Conservation (phyloP, 139 green algal species). For the Gonium pectorale region DNA sequence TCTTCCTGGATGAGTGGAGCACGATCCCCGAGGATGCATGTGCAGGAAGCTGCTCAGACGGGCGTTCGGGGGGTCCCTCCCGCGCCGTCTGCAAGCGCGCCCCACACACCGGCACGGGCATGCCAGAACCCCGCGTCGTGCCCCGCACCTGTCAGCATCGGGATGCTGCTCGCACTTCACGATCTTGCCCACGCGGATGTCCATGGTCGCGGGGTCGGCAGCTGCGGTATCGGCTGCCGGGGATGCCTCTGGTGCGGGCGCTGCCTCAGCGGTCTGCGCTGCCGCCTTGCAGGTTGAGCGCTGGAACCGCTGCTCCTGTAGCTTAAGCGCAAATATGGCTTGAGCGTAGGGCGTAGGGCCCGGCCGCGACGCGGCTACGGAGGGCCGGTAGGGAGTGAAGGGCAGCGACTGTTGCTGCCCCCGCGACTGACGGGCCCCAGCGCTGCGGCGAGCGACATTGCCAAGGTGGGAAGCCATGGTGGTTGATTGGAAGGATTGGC, state of each 20-base stretch:
- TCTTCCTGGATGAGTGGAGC: too few species aligned
- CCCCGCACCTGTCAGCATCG: conserved; percentile 69
- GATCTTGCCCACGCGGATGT: conserved; percentile 73
- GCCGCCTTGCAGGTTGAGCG: neutral
- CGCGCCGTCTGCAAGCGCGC: too few species aligned
- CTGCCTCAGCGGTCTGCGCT: neutral
- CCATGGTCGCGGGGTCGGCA: conserved; percentile 49
- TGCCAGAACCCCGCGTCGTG: too few species aligned
- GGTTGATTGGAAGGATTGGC: too few species aligned
- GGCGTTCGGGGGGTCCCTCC: too few species aligned
- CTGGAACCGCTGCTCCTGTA: conserved; percentile 12
- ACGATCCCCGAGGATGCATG: too few species aligned
- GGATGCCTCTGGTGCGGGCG: neutral
- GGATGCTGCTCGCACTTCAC: conserved; percentile 70
- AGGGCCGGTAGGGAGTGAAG: conserved; percentile 19
- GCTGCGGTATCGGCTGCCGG: conserved; percentile 16
- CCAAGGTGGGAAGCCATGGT: conserved; percentile 12
- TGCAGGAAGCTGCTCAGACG: too few species aligned
- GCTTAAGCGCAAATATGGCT: neutral
- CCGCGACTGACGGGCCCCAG: neutral
- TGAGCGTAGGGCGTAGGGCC: conserved; percentile 2
- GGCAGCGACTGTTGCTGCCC: neutral
- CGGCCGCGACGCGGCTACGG: neutral
- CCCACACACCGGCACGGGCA: too few species aligned
- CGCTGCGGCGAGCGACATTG: neutral